phyloP scores from a whole-genome alignment of 768 basidiomycete species.

The Suillus luteus region DNA sequence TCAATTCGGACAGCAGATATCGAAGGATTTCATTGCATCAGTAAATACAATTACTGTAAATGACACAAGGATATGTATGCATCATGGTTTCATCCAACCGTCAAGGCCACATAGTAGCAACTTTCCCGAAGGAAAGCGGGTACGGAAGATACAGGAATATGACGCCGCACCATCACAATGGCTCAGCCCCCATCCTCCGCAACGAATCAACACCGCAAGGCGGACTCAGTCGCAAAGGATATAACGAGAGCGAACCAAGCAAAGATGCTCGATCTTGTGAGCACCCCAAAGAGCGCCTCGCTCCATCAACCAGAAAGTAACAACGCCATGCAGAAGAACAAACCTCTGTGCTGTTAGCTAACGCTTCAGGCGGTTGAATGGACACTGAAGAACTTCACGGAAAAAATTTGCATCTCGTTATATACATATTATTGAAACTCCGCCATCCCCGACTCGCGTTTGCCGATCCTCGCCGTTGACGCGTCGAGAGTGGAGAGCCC shows the following conservation, averaged over 20 bases:
- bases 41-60: not conserved
- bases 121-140: slow-evolving; percentile 37
- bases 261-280: slow-evolving; percentile 49
- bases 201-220: slow-evolving; percentile 57
- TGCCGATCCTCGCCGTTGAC: slow-evolving; percentile 18
- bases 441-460: slow-evolving; percentile 22
- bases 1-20: too few relatives aligned
- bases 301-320: slow-evolving; percentile 74
- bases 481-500: slow-evolving; percentile 9
- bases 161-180: slow-evolving; percentile 54
- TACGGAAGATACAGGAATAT: slow-evolving; percentile 86
- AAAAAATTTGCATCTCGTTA: slow-evolving; percentile 25
- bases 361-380: slow-evolving; percentile 70
- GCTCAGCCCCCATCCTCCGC: slow-evolving; percentile 43
- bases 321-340: slow-evolving; percentile 59
- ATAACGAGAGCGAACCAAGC: slow-evolving; percentile 39
- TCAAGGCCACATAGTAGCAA: slow-evolving; percentile 80
- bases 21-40: not conserved
- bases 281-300: slow-evolving; percentile 58
- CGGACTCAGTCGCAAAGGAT: slow-evolving; percentile 47
- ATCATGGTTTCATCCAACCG: slow-evolving; percentile 84
- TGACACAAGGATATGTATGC: slow-evolving; percentile 46
- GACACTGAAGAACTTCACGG: slow-evolving; percentile 52
- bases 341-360: slow-evolving; percentile 51
- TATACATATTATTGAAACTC: slow-evolving; percentile 35